Conservation (phyloP, 1,139 yeast species). For the Entelexis paramagnoliae region DNA sequence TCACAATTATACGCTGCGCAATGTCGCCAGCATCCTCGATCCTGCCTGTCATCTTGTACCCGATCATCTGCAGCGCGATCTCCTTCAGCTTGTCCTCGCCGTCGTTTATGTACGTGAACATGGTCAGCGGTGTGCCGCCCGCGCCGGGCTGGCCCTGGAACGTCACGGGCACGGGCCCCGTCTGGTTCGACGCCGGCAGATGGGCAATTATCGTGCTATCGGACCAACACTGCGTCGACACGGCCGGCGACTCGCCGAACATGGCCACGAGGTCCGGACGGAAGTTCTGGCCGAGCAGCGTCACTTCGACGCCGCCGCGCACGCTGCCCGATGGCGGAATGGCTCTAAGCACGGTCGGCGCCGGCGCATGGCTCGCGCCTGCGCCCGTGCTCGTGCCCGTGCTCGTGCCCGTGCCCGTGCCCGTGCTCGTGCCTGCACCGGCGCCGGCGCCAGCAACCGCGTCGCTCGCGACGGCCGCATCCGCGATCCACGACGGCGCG, state of each 20-base stretch:
- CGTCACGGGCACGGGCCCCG: slow-evolving; percentile 87
- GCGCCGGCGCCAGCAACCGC: not conserved
- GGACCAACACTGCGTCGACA: slow-evolving; percentile 93
- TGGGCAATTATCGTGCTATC: slow-evolving; percentile 88
- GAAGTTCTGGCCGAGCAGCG: slow-evolving; percentile 77
- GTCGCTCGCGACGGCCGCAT: slow-evolving; percentile 9
- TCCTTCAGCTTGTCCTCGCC: slow-evolving; percentile 68
- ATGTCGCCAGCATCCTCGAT: slow-evolving; percentile 85
- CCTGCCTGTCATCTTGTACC: slow-evolving; percentile 87
- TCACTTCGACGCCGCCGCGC: slow-evolving; percentile 91
- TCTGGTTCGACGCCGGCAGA: slow-evolving; percentile 75
- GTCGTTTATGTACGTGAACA: slow-evolving; percentile 85
- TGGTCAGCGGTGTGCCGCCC: slow-evolving; percentile 37
- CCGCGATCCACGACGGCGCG: slow-evolving; percentile 18
- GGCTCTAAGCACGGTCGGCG: slow-evolving; percentile 49
- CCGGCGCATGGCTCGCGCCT: too few species aligned
- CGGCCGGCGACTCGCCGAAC: slow-evolving; percentile 52
- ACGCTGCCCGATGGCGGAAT: slow-evolving; percentile 93
- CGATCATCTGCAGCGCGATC: slow-evolving; percentile 85
- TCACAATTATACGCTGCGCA: slow-evolving; percentile 64
- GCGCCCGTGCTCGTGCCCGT: too few species aligned
- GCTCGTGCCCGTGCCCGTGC: too few species aligned
- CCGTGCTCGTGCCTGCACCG: too few species aligned
- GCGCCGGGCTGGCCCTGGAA: slow-evolving; percentile 38
- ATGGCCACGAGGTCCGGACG: slow-evolving; percentile 70